phyloP scores from a whole-genome alignment of 441 rosid species.

The Adansonia rubrostipa region DNA sequence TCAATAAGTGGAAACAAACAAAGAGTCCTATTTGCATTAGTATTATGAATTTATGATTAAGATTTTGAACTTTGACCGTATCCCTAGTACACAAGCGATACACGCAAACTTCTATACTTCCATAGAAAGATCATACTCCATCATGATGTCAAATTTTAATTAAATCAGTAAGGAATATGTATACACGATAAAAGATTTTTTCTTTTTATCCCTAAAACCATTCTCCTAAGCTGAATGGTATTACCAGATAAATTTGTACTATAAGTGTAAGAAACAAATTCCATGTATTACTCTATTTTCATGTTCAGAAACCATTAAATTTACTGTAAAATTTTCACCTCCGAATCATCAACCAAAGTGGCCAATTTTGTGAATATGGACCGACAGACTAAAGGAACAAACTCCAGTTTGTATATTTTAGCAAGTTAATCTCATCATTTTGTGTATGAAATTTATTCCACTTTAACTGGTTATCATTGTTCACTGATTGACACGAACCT shows the following conservation, averaged over 20 bases:
- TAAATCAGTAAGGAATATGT: not conserved
- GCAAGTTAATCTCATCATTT: not conserved
- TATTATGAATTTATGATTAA: not conserved
- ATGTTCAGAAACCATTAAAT: not conserved
- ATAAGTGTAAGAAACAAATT: not conserved
- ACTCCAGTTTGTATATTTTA: not conserved
- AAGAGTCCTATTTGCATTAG: not conserved
- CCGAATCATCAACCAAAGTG: not conserved
- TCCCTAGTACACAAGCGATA: not conserved
- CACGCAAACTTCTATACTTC: not conserved
- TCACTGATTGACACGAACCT: not conserved
- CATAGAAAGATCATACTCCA: not conserved
- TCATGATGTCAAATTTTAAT: not conserved
- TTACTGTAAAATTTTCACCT: not conserved
- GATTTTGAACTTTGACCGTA: not conserved
- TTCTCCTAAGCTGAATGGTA: not conserved
- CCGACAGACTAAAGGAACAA: not conserved
- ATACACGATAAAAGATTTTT: not conserved
- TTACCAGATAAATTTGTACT: not conserved
- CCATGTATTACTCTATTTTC: not conserved
- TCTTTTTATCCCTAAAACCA: not conserved
- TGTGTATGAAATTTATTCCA: not conserved
- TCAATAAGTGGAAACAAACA: conserved; percentile 13
- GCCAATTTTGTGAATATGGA: not conserved
- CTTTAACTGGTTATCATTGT: not conserved